These are phyloP conservation scores for Glutinoglossum americanum DNA, from an alignment of 495 filamentous ascomycete species.

Conservation along the genomic window DNA sequence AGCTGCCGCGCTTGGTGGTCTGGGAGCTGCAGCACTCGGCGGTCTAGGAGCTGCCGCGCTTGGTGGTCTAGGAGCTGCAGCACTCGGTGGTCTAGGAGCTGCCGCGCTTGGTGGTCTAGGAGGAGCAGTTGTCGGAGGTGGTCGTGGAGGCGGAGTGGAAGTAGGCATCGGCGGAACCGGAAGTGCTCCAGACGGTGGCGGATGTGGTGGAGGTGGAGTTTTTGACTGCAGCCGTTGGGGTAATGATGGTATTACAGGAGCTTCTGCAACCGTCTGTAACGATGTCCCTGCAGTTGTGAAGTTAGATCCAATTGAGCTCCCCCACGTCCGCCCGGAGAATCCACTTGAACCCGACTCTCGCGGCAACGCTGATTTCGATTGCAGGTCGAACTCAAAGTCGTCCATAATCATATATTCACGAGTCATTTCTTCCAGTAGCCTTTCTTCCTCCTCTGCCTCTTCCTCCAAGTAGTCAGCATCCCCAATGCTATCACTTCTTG, in stretches of 20 bases:
- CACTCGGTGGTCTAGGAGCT: conserved; percentile 11
- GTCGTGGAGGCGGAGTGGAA: conserved; percentile 13
- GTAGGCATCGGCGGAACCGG: conserved; percentile 7
- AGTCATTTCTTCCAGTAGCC: conserved; percentile 83
- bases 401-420: conserved; percentile 59
- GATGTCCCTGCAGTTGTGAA: conserved; percentile 49
- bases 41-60: conserved; percentile 14
- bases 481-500: not conserved
- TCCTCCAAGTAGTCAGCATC: conserved; percentile 25
- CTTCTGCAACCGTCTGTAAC: conserved; percentile 60
- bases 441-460: conserved; percentile 79
- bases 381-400: conserved; percentile 60
- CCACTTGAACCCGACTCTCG: conserved; percentile 78
- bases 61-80: conserved; percentile 15
- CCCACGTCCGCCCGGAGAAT: conserved; percentile 66
- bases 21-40: conserved; percentile 10
- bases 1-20: conserved; percentile 3
- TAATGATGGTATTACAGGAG: conserved; percentile 16
- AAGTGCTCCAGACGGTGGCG: conserved; percentile 16
- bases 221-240: conserved; percentile 12
- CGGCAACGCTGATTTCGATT: conserved; percentile 55
- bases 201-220: conserved; percentile 19
- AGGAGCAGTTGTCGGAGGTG: conserved; percentile 7
- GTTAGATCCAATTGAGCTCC: conserved; percentile 64
- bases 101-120: conserved; percentile 7